Evolutionary conservation across 371 early-diverging fungal genomes (phyloP).

Genomic region (Spraguea lophii): DNA sequence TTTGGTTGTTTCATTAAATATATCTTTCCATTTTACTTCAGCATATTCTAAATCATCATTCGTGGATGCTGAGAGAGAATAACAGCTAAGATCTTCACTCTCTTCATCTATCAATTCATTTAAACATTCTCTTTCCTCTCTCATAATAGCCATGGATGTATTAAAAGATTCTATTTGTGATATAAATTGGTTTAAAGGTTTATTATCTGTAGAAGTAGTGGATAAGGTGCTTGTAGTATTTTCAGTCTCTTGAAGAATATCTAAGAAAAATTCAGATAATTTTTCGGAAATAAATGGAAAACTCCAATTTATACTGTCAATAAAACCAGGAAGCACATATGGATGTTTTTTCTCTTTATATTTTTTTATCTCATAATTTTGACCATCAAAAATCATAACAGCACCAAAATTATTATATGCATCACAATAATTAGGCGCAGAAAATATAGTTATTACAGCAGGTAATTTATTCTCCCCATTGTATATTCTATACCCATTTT

Average conservation of each 20-base stretch:
- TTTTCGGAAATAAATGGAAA: slow-evolving; percentile 90
- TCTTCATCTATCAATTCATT: neutral
- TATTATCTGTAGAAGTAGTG: neutral
- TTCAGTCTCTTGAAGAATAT: neutral
- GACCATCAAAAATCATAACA: slow-evolving; percentile 74
- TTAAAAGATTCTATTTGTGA: neutral
- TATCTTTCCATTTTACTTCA: slow-evolving; percentile 1
- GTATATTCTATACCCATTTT: slow-evolving; percentile 52
- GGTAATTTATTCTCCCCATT: slow-evolving; percentile 53
- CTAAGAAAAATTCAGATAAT: slow-evolving; percentile 6
- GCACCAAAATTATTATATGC: slow-evolving; percentile 80
- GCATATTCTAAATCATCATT: neutral
- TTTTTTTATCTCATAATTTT: slow-evolving; percentile 77
- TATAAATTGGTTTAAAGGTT: neutral
- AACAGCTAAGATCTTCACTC: neutral
- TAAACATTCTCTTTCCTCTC: slow-evolving; percentile 1
- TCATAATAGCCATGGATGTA: neutral
- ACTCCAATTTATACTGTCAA: slow-evolving; percentile 88
- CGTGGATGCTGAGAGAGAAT: neutral
- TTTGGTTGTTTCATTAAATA: neutral
- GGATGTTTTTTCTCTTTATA: slow-evolving; percentile 62
- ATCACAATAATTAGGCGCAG: slow-evolving; percentile 83
- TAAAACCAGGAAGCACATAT: slow-evolving; percentile 76
- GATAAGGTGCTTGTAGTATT: neutral
- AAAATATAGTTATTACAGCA: slow-evolving; percentile 78